Evolutionary conservation across 345 rosid species (phyloP), one percentile per base, ranked within the genome.

Genomic region (Streptanthus diversifolius): DNA sequence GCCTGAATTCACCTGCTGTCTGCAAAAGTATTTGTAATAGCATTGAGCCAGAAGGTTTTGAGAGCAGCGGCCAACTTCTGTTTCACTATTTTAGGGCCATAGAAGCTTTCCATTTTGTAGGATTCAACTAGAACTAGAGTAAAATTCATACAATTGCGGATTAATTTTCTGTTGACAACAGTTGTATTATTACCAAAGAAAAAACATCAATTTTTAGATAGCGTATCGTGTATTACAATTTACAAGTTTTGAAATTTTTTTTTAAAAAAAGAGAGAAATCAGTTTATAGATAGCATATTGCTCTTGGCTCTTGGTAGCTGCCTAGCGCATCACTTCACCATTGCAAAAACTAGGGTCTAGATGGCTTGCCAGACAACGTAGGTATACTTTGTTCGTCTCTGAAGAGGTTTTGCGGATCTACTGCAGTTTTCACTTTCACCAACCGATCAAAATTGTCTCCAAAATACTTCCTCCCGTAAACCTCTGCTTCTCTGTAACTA

Each of bases 391-490:
- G 88, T 74, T 85, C 85, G 4, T 82, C 77, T 47, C 71, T 76
- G 71, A 86, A 88, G 73, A 85, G 83, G 45, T 86, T 86, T 5
- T 48, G 39, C 0, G 84, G 95, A 75, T 87, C 95, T 12, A 85
- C 83, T 5, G 44, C 63, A 0, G 82, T 83, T 71, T 86, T 88
- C 29, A 87, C 80, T 5, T 68, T 64, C 32, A 84, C 91, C 64
- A 85, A 57, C 41, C 85, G 82, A 27, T 89, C 82, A 27, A 81
- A 88, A 54, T 88, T 88, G 2, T 49, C 79, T 4, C 66, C 67
- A 18, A 85, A 87, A 39, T 87, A 89, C 77, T 81, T 85, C 8
- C 11, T 44, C 14, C 96, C 96, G 11, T 85, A 91, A 33, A 82
- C 72, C 40, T 52, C 82, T 0, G 83, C 90, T 10, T 83, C 77